Conservation (phyloP, 495 filamentous ascomycete genomes). For the Daldinia vernicosa region DNA sequence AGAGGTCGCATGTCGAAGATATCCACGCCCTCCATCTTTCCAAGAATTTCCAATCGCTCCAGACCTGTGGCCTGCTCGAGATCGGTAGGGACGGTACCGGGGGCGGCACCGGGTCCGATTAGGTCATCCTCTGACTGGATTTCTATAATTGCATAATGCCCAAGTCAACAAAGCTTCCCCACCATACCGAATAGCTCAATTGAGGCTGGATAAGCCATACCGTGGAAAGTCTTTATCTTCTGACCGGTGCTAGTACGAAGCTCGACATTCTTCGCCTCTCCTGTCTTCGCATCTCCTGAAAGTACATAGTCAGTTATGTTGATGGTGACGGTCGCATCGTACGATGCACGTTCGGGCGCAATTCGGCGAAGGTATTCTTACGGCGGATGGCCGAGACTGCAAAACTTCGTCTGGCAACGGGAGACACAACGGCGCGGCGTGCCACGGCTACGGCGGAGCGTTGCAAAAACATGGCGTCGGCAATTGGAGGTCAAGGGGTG, state of each 20-base stretch:
- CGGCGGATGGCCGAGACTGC: slow-evolving; percentile 66
- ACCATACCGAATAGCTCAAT: slow-evolving; percentile 12
- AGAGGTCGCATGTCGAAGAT: slow-evolving; percentile 98
- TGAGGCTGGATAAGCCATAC: slow-evolving; percentile 29
- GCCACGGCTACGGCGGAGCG: slow-evolving; percentile 78
- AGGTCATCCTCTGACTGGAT: slow-evolving; percentile 85
- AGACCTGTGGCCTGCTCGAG: slow-evolving; percentile 94
- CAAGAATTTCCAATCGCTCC: slow-evolving; percentile 97
- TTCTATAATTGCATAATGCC: slow-evolving; percentile 63
- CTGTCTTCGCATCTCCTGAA: slow-evolving; percentile 43
- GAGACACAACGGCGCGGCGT: slow-evolving; percentile 71
- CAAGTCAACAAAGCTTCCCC: slow-evolving; percentile 35
- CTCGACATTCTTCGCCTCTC: slow-evolving; percentile 46
- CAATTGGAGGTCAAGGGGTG: slow-evolving; percentile 15
- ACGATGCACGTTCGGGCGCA: slow-evolving; percentile 22
- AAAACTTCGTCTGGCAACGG: slow-evolving; percentile 67
- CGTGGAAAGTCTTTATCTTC: slow-evolving; percentile 44
- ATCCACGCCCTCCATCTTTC: slow-evolving; percentile 98
- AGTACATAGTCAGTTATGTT: slow-evolving; percentile 38
- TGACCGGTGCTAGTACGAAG: slow-evolving; percentile 24
- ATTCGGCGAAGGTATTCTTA: slow-evolving; percentile 52
- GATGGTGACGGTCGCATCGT: slow-evolving; percentile 31
- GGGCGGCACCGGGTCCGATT: slow-evolving; percentile 77
- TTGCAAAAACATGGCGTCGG: slow-evolving; percentile 79
- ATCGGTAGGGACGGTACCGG: slow-evolving; percentile 90